Evolutionary conservation across 768 basidiomycete species (phyloP), one percentile per base, ranked within the genome.

Genomic region (Saitozyma podzolica): DNA sequence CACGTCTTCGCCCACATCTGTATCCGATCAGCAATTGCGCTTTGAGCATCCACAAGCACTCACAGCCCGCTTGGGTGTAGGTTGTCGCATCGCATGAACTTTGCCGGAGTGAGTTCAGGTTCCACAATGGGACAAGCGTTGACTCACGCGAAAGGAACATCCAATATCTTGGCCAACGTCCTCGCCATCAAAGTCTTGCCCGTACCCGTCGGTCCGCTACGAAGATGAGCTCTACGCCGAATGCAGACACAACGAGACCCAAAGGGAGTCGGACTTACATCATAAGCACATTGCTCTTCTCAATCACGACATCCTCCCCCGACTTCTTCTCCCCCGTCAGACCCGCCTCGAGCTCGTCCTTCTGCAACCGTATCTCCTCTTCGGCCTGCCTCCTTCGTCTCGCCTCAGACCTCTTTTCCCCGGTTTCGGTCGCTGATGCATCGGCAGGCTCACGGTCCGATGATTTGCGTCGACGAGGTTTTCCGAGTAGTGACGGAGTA

Each of bases 1-100:
- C 8, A 96, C 94, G 74, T 98, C 95, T 74, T 96, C 95, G 67
- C 94, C 94, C 51, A 98, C 91, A 80, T 96, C 90, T 92, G 67
- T 16, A 40, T 29, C 58, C 11, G 3, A 52, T 68, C 55, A 66
- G 66, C 51, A 6, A 29, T n/a, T 40, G 20, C 10, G n/a, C 39
- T 1, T 40, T 17, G 19, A 39, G 37, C 29, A 42, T 59, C 29
- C 3, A 19, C 8, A 41, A 41, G 17, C 19, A 60, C 64, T 66
- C 40, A 72, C 72, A 80, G 40, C 81, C 81, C 9, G 80, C 80
- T 82, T 92, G 91, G 10, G 95, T 98, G 71, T 96, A 91, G 4
- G 92, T 86, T 17, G 94, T 97, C 19, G 94, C 95, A 72, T 97
- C 94, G 51, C 75, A 74, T 2, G 78, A 79, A 4, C 72, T 76